Percentiles rank a stretch among this genome's conserved stretches.
phyloP scores from a whole-genome alignment of 805 yeast genomes.

The Isabelozyma gotoi region DNA sequence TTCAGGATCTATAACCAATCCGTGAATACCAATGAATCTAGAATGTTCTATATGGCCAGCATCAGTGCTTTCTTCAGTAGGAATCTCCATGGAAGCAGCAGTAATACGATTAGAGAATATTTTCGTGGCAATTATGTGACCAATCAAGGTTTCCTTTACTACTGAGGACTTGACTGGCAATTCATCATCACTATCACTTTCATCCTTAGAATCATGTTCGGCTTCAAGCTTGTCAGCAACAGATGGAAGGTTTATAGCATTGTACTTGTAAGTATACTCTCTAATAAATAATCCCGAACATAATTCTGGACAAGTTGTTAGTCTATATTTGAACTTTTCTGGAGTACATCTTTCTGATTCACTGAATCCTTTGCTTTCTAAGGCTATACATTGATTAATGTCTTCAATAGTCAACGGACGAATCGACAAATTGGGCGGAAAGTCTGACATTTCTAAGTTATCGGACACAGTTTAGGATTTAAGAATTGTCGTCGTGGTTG shows the following conservation, averaged over 20 bases:
- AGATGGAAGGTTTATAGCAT: slow-evolving; percentile 41
- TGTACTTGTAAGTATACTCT: slow-evolving; percentile 51
- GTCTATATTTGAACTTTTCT: slow-evolving; percentile 66
- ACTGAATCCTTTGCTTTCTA: slow-evolving; percentile 73
- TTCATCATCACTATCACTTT: slow-evolving; percentile 26
- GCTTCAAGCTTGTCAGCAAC: slow-evolving; percentile 34
- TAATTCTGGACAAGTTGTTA: slow-evolving; percentile 83
- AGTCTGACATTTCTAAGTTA: slow-evolving; percentile 45
- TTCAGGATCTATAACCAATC: slow-evolving; percentile 72
- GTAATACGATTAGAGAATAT: slow-evolving; percentile 50
- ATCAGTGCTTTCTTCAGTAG: slow-evolving; percentile 34
- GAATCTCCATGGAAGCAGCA: slow-evolving; percentile 60
- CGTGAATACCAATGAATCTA: slow-evolving; percentile 74
- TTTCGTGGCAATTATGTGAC: slow-evolving; percentile 80
- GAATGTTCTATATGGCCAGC: slow-evolving; percentile 78
- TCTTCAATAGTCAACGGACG: slow-evolving; percentile 83
- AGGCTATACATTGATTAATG: slow-evolving; percentile 52
- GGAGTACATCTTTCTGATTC: slow-evolving; percentile 64
- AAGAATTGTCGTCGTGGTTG: not conserved
- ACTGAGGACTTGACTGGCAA: slow-evolving; percentile 51
- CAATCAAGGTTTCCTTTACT: slow-evolving; percentile 65
- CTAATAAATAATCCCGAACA: slow-evolving; percentile 85
- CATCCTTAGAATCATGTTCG: slow-evolving; percentile 21
- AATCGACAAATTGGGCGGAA: slow-evolving; percentile 50
- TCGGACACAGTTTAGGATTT: no score